Percentiles rank a stretch among this genome's conserved stretches.
These are phyloP conservation scores for Colletotrichum cordylinicola DNA, from an alignment of 2,329 filamentous ascomycete species.

Conservation along the genomic window DNA sequence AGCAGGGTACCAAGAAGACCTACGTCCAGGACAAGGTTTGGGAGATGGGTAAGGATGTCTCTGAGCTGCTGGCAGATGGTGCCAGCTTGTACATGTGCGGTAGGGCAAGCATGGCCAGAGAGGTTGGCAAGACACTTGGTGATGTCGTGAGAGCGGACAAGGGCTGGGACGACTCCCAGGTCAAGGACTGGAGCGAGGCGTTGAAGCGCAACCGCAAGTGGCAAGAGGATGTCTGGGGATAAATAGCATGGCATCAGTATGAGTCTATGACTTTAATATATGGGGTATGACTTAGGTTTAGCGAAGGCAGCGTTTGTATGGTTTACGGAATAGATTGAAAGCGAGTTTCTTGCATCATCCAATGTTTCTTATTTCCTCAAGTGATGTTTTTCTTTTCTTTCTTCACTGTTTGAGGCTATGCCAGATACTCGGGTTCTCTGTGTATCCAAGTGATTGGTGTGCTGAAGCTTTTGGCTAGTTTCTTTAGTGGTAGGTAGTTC, in stretches of 20 bases:
- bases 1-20: slow-evolving; percentile 20
- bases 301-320: neutral
- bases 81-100: slow-evolving; percentile 49
- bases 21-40: slow-evolving; percentile 44
- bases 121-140: slow-evolving; percentile 44
- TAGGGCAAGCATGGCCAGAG: slow-evolving; percentile 46
- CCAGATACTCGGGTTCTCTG: neutral
- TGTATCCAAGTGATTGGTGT: neutral
- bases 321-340: neutral
- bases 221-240: slow-evolving; percentile 60
- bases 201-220: slow-evolving; percentile 56
- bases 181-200: slow-evolving; percentile 50
- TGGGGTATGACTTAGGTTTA: neutral
- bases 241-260: neutral
- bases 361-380: neutral
- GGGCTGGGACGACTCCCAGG: slow-evolving; percentile 42
- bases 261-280: slow-evolving; percentile 26
- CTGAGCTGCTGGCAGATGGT: slow-evolving; percentile 34
- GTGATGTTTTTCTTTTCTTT: neutral
- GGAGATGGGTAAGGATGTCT: slow-evolving; percentile 33
- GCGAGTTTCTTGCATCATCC: neutral
- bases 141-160: slow-evolving; percentile 37
- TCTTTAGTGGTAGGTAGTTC: neutral
- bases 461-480: neutral
- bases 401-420: neutral